Percentiles rank a stretch among this genome's conserved stretches.
phyloP scores from a whole-genome alignment of 257 asterid species.

The Solanum infundibuliforme region DNA sequence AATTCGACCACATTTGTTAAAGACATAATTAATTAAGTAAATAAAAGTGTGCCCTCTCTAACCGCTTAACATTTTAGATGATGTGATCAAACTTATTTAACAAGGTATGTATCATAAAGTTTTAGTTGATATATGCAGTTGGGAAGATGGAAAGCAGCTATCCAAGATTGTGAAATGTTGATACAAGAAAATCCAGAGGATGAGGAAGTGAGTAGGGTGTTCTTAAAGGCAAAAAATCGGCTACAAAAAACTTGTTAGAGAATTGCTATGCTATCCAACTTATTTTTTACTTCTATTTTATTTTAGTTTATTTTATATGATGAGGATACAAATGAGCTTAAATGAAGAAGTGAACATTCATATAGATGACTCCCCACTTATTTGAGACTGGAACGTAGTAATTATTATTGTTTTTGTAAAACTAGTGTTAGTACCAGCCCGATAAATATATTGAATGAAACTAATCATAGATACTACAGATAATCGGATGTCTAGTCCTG shows the following conservation, averaged over 20 bases:
- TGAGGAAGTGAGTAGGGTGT: slow-evolving; percentile 22
- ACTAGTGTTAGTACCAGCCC: neutral
- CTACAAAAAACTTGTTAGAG: neutral
- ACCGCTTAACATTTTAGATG: neutral
- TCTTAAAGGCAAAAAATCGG: slow-evolving; percentile 14
- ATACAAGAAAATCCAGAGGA: slow-evolving; percentile 30
- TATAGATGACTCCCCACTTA: neutral
- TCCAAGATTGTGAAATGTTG: slow-evolving; percentile 39
- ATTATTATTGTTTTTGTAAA: neutral
- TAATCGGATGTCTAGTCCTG: neutral
- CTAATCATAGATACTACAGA: neutral
- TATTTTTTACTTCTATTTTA: neutral
- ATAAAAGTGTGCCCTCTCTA: neutral
- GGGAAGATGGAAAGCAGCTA: slow-evolving; percentile 35
- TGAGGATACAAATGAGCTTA: neutral
- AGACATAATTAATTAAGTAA: neutral
- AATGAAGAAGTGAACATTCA: neutral
- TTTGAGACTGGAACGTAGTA: neutral
- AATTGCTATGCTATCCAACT: neutral
- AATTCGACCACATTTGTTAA: neutral
- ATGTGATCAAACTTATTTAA: neutral
- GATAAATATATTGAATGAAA: neutral
- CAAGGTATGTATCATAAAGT: neutral
- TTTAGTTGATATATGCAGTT: slow-evolving; percentile 3
- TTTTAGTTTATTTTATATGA: neutral